Base-by-base conservation (phyloP, 2,329 filamentous ascomycete genomes). In the Phialocephala sp. region DNA sequence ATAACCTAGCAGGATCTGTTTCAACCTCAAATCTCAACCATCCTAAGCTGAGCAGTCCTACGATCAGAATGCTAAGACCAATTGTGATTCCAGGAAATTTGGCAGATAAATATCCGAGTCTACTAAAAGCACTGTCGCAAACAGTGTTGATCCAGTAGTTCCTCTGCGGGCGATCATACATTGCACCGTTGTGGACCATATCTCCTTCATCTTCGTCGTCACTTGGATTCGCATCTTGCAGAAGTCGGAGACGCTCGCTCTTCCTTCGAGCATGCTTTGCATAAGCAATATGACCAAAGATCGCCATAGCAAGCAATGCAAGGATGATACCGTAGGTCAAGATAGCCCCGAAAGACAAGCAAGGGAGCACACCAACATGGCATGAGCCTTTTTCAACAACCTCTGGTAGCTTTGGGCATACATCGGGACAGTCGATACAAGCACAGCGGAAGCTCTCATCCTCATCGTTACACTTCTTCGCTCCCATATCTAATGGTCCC, bases 121-220 rank as follows among this genome's bases (percentile, higher is more conserved):
- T 86, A 75, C 89, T 91, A 76, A 99, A 99, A 4, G 90, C 84
- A 45, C 83, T 85, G 74, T 97, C 94, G 69, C 93, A 92, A 76
- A 89, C 86, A 2, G 89, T 91, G 73, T 99, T 98, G 70, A 98
- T 81, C 71, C 85, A 86, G 77, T 99, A 99, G 61, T 90, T 87
- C 69, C 87, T 89, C 18, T 90, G 90, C 0, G 92, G 92, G 14
- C 89, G 86, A 72, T 97, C 93, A 45, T 93, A 84, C 82, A 94
- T 89, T 45, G 90, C 91, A 20, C 87, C 86, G 61, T 89, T 90
- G 71, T 91, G 87, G 3, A 95, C 87, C 61, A 94, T 85, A 67
- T 97, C 93, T 1, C 91, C 93, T 75, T 97, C 94, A 68, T 97
- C 94, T 70, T 99, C 95, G 66, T 98, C 94, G 69, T 98, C 94